Conservation (phyloP, 768 basidiomycete species). For the Auriculariales sp. region DNA sequence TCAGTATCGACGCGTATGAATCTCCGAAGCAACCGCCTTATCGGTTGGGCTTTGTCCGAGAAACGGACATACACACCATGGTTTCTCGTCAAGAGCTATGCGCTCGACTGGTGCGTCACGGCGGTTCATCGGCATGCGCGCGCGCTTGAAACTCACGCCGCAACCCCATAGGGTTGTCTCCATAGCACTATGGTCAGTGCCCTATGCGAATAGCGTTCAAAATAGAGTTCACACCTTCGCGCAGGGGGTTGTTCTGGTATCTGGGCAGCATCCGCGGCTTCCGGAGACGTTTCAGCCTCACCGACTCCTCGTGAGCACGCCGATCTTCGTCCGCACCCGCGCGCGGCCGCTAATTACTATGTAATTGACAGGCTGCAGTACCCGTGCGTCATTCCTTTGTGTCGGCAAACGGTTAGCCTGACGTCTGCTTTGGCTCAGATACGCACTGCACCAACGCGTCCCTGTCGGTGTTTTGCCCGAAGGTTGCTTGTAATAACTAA, state of each 20-base stretch:
- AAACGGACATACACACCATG: neutral
- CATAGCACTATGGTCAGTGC: conserved; percentile 45
- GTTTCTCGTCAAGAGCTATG: neutral
- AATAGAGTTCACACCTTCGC: neutral
- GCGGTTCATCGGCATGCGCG: neutral
- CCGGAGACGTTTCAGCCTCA: conserved; percentile 61
- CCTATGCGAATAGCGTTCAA: neutral
- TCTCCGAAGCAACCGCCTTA: too few relatives aligned
- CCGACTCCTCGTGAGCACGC: conserved; percentile 53
- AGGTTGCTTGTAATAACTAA: conserved; percentile 3
- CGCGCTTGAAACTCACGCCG: neutral
- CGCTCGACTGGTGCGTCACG: neutral
- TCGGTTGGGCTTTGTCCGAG: too few relatives aligned
- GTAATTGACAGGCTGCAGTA: conserved; percentile 18
- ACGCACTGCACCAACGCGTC: conserved; percentile 61
- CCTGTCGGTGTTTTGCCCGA: conserved; percentile 32
- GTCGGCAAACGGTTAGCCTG: conserved; percentile 11
- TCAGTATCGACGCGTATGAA: too few relatives aligned
- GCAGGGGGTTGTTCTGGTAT: conserved; percentile 46
- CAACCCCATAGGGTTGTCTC: conserved; percentile 58
- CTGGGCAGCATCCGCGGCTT: conserved; percentile 57
- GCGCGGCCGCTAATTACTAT: conserved; percentile 10
- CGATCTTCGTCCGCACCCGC: neutral
- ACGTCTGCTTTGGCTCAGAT: conserved; percentile 23
- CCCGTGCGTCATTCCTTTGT: conserved; percentile 19